phyloP scores from a whole-genome alignment of 164 flowering plant species.

The Tinospora cordifolia region DNA sequence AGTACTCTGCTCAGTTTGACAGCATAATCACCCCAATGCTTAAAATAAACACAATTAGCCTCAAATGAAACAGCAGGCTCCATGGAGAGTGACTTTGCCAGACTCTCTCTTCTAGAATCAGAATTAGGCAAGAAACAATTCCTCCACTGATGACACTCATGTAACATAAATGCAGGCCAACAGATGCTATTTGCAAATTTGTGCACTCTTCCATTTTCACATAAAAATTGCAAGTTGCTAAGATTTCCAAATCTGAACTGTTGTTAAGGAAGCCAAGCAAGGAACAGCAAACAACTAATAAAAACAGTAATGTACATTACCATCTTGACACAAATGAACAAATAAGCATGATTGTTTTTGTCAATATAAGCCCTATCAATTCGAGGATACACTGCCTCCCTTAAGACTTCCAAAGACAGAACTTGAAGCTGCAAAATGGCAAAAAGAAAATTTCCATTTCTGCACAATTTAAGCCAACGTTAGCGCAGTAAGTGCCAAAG shows the following conservation, averaged over 20 bases:
- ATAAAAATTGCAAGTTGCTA: conserved; percentile 83
- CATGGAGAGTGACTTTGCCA: conserved; percentile 7
- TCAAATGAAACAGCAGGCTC: conserved; percentile 20
- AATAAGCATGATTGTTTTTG: neutral
- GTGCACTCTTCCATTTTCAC: conserved; percentile 91
- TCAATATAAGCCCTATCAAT: conserved; percentile 1
- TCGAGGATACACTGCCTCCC: conserved; percentile 95
- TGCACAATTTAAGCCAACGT: conserved; percentile 23
- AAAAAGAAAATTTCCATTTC: conserved; percentile 38
- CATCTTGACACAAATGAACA: neutral
- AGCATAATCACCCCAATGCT: conserved; percentile 63
- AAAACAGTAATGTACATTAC: neutral
- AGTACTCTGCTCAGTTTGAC: conserved; percentile 59
- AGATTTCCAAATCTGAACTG: conserved; percentile 72
- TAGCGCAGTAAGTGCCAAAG: conserved; percentile 1
- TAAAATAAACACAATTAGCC: conserved; percentile 24
- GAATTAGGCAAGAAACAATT: conserved; percentile 19
- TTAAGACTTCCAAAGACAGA: conserved; percentile 78
- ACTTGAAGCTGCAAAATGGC: conserved; percentile 61
- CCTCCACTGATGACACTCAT: conserved; percentile 42
- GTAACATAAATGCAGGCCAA: conserved; percentile 74
- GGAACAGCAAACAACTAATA: neutral
- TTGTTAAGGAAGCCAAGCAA: conserved; percentile 39
- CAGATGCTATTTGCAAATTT: conserved; percentile 94
- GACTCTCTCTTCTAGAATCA: conserved; percentile 22